Conservation (phyloP, 768 basidiomycete genomes). For the Leucogyrophana mollusca region DNA sequence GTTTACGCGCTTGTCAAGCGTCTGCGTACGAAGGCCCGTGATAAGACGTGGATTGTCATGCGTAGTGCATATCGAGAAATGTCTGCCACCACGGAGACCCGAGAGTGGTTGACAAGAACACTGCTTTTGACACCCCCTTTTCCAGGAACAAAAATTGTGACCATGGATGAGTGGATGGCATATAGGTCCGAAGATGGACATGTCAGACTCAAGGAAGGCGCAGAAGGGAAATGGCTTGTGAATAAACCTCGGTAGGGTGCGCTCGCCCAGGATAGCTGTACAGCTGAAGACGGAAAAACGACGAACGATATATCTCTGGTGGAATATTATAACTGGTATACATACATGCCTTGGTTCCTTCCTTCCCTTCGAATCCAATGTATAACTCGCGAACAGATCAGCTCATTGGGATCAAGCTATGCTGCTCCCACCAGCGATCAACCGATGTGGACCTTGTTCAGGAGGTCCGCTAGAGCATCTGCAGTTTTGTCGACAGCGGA, state of each 20-base stretch:
- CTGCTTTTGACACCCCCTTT: slow-evolving; percentile 43
- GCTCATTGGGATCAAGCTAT: too few relatives aligned
- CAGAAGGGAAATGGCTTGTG: slow-evolving; percentile 59
- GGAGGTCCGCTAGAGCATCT: slow-evolving; percentile 61
- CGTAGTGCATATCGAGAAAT: slow-evolving; percentile 67
- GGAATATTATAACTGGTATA: too few relatives aligned
- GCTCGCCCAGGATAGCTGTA: too few relatives aligned
- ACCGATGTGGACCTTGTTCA: slow-evolving; percentile 61
- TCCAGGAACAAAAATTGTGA: slow-evolving; percentile 22
- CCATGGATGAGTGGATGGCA: slow-evolving; percentile 56
- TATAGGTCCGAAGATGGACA: slow-evolving; percentile 41
- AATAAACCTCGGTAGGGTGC: slow-evolving; percentile 49
- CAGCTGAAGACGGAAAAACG: too few relatives aligned
- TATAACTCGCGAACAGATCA: too few relatives aligned
- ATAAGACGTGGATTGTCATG: slow-evolving; percentile 57
- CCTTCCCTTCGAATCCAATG: too few relatives aligned
- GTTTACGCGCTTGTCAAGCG: slow-evolving; percentile 42
- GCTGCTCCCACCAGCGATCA: too few relatives aligned
- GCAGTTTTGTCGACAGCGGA: slow-evolving; percentile 34
- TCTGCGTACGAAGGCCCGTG: slow-evolving; percentile 49
- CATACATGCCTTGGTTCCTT: too few relatives aligned
- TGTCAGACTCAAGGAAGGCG: slow-evolving; percentile 55
- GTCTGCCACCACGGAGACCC: slow-evolving; percentile 35
- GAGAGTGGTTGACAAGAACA: slow-evolving; percentile 47
- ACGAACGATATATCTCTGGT: too few relatives aligned